phyloP scores from a whole-genome alignment of 164 flowering plant species.

The Pachysandra terminalis region DNA sequence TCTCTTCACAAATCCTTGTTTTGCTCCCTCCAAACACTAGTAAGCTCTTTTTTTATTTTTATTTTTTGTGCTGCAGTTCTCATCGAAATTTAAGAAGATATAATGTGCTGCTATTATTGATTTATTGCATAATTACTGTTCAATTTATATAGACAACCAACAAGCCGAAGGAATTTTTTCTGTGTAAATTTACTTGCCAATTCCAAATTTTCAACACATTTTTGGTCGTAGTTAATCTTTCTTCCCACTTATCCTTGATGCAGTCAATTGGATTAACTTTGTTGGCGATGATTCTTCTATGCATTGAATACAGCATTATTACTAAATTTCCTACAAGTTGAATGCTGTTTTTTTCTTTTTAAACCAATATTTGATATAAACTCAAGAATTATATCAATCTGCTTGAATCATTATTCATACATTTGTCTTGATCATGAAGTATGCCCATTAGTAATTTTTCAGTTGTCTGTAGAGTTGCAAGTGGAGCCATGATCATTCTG shows the following conservation, averaged over 20 bases:
- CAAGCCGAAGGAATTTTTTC: background rate
- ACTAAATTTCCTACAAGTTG: background rate
- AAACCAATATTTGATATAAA: background rate
- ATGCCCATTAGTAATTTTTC: background rate
- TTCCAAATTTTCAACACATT: background rate
- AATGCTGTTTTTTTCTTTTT: background rate
- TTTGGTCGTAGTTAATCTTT: background rate
- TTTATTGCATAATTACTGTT: background rate
- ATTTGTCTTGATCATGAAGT: background rate
- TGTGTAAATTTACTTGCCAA: background rate
- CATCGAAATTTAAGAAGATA: background rate
- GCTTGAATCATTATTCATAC: background rate
- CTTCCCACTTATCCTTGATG: background rate
- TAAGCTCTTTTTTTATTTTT: no score
- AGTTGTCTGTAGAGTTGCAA: conserved; percentile 45
- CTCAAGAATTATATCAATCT: background rate
- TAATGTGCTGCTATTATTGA: no score
- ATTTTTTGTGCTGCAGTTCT: background rate
- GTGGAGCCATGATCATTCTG: conserved; percentile 64
- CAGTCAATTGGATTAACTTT: background rate
- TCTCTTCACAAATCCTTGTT: background rate
- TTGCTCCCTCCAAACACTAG: background rate
- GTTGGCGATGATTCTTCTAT: background rate
- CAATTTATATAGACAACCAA: background rate
- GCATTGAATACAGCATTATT: background rate